Evolutionary conservation across 139 green algal species (phyloP).

Genomic region (Coccomyxa sp.): DNA sequence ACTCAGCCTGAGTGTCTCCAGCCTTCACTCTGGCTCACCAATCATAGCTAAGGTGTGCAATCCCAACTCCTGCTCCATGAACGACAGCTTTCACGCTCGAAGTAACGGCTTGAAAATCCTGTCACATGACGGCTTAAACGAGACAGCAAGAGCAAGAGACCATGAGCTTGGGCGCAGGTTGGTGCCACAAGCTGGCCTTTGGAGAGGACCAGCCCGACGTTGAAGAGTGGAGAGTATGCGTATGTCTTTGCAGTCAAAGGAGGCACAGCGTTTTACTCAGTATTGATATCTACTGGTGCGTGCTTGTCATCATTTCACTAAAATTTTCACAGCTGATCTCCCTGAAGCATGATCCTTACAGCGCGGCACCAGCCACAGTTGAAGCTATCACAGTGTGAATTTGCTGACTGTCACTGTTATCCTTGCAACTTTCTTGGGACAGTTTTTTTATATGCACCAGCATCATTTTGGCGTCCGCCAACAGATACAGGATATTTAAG

Average conservation of each 20-base stretch:
- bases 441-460: too few relatives aligned
- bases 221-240: constrained; percentile 1
- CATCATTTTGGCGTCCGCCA: too few relatives aligned
- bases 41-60: background rate
- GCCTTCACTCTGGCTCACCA: background rate
- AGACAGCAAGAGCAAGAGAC: background rate
- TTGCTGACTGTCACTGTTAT: background rate
- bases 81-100: background rate
- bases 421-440: too few relatives aligned
- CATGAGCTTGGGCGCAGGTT: constrained; percentile 8
- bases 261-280: constrained; percentile 8
- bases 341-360: too few relatives aligned
- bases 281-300: constrained; percentile 8
- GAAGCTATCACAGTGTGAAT: too few relatives aligned
- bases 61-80: background rate
- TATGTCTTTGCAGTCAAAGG: constrained; percentile 18
- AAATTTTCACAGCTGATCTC: background rate
- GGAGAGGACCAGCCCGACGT: background rate
- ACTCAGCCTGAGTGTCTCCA: background rate
- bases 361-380: too few relatives aligned
- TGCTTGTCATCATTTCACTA: background rate
- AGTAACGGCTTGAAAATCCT: background rate
- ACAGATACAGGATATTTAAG: too few relatives aligned
- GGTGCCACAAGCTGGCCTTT: constrained; percentile 6
- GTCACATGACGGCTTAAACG: background rate